phyloP scores from a whole-genome alignment of 169 alveolate species.

The Eimeria brunetti region DNA sequence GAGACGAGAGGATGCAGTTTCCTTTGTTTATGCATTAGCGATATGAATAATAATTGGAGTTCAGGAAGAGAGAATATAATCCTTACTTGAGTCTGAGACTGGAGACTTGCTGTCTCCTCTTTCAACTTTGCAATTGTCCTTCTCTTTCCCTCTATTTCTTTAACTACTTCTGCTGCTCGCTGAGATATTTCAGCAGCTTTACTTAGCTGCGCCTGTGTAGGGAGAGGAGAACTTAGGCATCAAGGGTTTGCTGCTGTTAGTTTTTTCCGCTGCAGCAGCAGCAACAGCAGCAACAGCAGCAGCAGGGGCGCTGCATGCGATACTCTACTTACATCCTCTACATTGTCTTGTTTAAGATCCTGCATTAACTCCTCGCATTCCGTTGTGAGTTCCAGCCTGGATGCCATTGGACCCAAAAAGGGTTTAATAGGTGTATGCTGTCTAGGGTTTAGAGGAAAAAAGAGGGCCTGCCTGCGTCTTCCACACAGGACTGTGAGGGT shows the following conservation, averaged over 20 bases:
- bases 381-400: background rate
- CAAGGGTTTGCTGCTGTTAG: background rate
- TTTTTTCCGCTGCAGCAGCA: too few relatives aligned
- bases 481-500: background rate
- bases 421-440: background rate
- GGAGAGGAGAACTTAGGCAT: background rate
- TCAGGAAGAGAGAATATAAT: background rate
- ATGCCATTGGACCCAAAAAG: too few relatives aligned
- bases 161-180: background rate
- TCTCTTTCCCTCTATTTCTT: background rate
- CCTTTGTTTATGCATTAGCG: background rate
- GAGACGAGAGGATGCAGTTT: background rate
- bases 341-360: background rate
- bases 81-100: background rate
- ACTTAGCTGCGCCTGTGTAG: background rate
- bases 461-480: background rate
- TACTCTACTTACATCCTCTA: background rate
- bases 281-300: too few relatives aligned
- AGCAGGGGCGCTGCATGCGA: background rate
- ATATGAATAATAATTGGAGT: background rate
- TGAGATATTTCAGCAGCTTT: background rate
- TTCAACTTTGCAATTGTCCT: background rate
- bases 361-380: constrained; percentile 35
- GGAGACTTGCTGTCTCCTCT: background rate
- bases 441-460: background rate